Evolutionary conservation across 2,329 filamentous ascomycete genomes (phyloP), one percentile per base, ranked within the genome.

Genomic region (Xenoacremonium recifei): DNA sequence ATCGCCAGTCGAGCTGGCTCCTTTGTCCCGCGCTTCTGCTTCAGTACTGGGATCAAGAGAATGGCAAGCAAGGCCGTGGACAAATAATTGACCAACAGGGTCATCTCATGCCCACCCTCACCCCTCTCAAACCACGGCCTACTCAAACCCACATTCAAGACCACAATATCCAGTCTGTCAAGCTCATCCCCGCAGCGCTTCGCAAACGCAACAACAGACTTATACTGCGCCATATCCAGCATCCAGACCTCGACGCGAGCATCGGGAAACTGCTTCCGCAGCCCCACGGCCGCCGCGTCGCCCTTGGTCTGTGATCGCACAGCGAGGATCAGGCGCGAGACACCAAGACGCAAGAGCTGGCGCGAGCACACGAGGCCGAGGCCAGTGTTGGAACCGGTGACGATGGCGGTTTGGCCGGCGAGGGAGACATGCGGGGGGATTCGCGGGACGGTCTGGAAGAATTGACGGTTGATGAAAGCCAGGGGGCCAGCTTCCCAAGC

Each of bases 341-440:
- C 54, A 0, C 60, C 54, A 5, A 69, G 58, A 2, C 53, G 47
- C 1, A 71, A 63, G 25, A 78, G 62, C 38, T 75, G 71, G 0
- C 58, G 57, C 6, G 66, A 61, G 2, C 66, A 59, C 49, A 76
- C 72, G 17, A 72, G 62, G 1, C 76, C 76, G 0, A 80, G 59
- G 0, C 76, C 76, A 1, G 55, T 57, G 43, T 76, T 79, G 20
- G 68, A 60, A 3, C 76, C 76, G 0, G 75, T 77, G 5, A 79
- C 59, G 30, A 79, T 68, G 23, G 70, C 70, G 3, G 64, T 63
- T 51, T 72, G 58, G 1, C 65, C 63, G 4, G 60, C 50, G 33
- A 73, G 55, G 33, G 57, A 37, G 21, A 51, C 39, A 2, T 44
- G 33, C 21, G 43, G 51, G 18, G 59, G 55, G 31, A 54, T 51